Evolutionary conservation across 495 filamentous ascomycete genomes (phyloP).

Genomic region (Penicillium salamii): DNA sequence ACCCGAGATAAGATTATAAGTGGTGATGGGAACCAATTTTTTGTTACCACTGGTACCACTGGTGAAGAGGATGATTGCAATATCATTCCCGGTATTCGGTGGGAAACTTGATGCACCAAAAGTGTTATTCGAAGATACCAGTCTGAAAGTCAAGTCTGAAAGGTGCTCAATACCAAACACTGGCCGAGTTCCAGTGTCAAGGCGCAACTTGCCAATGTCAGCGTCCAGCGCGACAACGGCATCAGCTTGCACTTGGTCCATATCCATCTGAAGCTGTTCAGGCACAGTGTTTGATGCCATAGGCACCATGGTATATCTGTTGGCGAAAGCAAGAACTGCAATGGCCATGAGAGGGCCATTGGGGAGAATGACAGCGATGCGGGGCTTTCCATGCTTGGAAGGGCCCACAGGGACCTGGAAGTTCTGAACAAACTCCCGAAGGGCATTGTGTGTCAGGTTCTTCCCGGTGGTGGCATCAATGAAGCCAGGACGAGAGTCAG

Average conservation of each 20-base stretch:
- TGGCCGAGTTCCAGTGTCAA: conserved; percentile 13
- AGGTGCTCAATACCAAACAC: conserved; percentile 14
- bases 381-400: conserved; percentile 16
- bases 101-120: neutral
- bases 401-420: conserved; percentile 11
- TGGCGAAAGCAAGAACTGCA: conserved; percentile 15
- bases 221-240: conserved; percentile 18
- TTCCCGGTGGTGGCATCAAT: conserved; percentile 10
- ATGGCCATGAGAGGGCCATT: conserved; percentile 18
- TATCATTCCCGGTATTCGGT: conserved; percentile 23
- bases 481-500: conserved; percentile 14
- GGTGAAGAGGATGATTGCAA: conserved; percentile 43
- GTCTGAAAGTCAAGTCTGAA: conserved; percentile 15
- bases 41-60: conserved; percentile 46
- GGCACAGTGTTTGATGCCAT: conserved; percentile 19
- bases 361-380: conserved; percentile 19
- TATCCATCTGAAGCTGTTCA: conserved; percentile 21
- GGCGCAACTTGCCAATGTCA: conserved; percentile 16
- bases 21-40: conserved; percentile 43
- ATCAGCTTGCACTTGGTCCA: conserved; percentile 16
- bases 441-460: conserved; percentile 11
- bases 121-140: conserved; percentile 7
- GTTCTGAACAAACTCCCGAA: conserved; percentile 13
- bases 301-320: conserved; percentile 19
- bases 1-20: conserved; percentile 32